Conservation (phyloP, 2,329 filamentous ascomycete species). For the Blastomyces silverae region DNA sequence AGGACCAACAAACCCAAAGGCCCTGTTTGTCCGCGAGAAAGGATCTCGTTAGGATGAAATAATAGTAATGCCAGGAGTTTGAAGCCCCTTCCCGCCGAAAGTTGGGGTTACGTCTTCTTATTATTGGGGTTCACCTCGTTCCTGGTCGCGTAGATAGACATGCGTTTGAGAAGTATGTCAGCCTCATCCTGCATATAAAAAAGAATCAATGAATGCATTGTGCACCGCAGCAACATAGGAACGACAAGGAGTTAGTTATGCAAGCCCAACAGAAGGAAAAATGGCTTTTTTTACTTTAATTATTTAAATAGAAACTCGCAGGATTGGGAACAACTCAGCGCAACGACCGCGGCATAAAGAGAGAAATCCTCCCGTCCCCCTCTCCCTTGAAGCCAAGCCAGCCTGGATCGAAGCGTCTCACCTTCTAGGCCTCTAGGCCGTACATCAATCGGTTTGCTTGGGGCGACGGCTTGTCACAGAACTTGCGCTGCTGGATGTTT, state of each 20-base stretch:
- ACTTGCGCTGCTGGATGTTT: conserved; percentile 3
- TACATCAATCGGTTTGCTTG: background rate
- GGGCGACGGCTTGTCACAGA: conserved; percentile 8
- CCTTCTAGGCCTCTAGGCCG: background rate
- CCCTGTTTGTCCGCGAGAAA: background rate
- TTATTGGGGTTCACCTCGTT: background rate
- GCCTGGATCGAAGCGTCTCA: conserved; percentile 2
- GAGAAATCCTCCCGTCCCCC: background rate
- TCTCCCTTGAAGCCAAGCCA: background rate
- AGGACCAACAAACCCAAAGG: background rate
- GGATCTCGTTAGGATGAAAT: background rate
- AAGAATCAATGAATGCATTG: conserved; percentile 6
- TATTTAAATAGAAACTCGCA: background rate
- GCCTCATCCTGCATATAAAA: conserved; percentile 1
- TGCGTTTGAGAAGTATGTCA: background rate
- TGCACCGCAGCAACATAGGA: background rate
- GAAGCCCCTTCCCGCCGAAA: background rate
- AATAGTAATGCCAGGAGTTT: background rate
- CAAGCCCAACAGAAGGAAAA: background rate
- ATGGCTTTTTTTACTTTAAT: background rate
- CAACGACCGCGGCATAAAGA: background rate
- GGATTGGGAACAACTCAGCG: background rate
- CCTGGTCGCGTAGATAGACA: background rate
- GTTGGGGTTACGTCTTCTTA: background rate
- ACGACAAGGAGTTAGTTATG: background rate